Evolutionary conservation across 805 yeast genomes (phyloP), one percentile per base, ranked within the genome.

Genomic region (Kluyveromyces lactis): DNA sequence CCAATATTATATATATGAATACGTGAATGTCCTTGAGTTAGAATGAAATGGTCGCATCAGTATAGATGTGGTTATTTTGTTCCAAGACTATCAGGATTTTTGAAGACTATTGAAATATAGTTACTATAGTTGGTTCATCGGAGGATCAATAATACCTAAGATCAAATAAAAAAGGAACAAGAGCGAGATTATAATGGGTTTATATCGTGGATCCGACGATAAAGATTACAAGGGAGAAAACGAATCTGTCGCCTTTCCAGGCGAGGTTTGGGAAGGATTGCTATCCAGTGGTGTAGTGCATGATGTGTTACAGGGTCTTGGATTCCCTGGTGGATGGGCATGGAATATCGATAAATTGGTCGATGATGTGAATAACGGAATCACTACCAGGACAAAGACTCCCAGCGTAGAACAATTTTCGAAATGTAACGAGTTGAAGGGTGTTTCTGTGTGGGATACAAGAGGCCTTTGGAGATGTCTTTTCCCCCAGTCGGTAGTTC

Each of bases 391-490:
- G 7, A 72, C 66, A 46, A 77, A 77, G 17, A 66, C 69, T 5
- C 94, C 95, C 2, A 64, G 79, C 0, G 64, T 72, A 2, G 58
- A 69, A 36, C 72, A 75, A 44, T 85, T 79, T 57, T 67, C 72
- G 38, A 68, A 73, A 33, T 90, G 97, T 60, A 49, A 72, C 45
- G 73, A 72, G 16, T 62, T 71, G 26, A 64, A 76, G 7, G 97
- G 98, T 3, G 62, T 72, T 5, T 74, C 86, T 0, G 79, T 77
- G 10, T 90, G 97, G 96, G 94, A 86, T 55, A 63, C 74, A 27
- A 68, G 72, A 17, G 97, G 97, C 0, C 73, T 79, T 58, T 90
- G 97, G 97, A 74, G 89, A 54, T 90, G 97, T 62, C 64, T 90
- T 33, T 81, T 89, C 59, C 95, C 95, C 10, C 69, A 69, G 52